Evolutionary conservation across 495 filamentous ascomycete genomes (phyloP), one percentile per base, ranked within the genome.

Genomic region (Podospora conica): DNA sequence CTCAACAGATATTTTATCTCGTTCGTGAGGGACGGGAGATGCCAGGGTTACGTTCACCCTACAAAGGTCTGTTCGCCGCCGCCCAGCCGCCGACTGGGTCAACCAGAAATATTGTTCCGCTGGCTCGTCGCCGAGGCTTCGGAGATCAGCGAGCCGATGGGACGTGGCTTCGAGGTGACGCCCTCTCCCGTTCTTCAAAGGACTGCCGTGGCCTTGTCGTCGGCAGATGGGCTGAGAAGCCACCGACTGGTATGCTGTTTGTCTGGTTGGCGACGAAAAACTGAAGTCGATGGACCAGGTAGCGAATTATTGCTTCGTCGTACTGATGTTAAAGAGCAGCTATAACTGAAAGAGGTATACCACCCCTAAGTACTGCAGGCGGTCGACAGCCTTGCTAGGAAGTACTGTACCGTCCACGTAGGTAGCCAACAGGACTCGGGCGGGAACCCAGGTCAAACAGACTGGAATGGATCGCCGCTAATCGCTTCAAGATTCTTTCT

Each of bases 71-170:
- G 65, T 62, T 66, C 60, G 59, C 65, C 18, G 23, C 53, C 23
- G 53, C 21, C 40, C 58, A 29, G 18, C 3, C 18, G 18, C 24
- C 28, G 22, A 33, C 22, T 64, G 63, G 54, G 22, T 31, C 31
- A 58, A 54, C 58, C 56, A 56, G 40, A 48, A n/a, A 48, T 18
- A 2, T 25, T 9, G 55, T 31, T 55, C 57, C 33, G 24, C 25
- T 24, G 40, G 40, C 55, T 53, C 23, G 24, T 18, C 8, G 12
- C 65, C 65, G 59, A 53, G 53, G 57, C 20, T 58, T 66, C 59
- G 28, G 65, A 29, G 22, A 57, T 48, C 65, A 61, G 31, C 64
- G 55, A 53, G 64, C 64, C 64, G 64, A 65, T 65, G 63, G 63
- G 40, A 64, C 63, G 55, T 29, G 7, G 25, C 9, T 10, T 27